Base-by-base conservation (phyloP, 208 protist species). In the Blastocrithidia nonstop region DNA sequence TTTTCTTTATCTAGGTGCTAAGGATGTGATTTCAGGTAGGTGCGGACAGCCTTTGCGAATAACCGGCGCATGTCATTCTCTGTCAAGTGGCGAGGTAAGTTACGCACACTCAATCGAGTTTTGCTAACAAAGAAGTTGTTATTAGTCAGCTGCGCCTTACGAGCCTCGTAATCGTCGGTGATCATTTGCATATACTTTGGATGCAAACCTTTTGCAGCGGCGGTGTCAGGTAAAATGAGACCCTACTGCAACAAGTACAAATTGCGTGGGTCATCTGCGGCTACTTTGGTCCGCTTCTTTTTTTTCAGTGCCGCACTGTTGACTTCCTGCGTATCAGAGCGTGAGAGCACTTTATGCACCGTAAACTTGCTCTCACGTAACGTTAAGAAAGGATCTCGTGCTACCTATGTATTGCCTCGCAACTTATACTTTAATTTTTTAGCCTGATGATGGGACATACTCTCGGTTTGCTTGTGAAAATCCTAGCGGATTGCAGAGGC, bases 91-190 rank as follows among this genome's bases (percentile, higher is more conserved):
- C 72, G 72, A 28, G 90, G 90, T 31, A 96, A 48, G 52, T 95
- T 94, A 21, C 83, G 83, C 46, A 96, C 69, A 52, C 70, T 88
- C 2, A 96, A 61, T 16, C 90, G 74, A 2, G 88, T 95, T 37
- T 55, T 75, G 47, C 85, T 94, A 28, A 96, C 77, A 49, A 90
- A 93, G 59, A 74, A 90, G 63, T 91, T 94, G 66, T 66, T 88
- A 53, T 94, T 81, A 13, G 64, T 61, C 25, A 94, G 69, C 59
- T 94, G 76, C 51, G 54, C 52, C 67, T 89, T 89, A 9, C 81
- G 72, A 11, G 61, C 48, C 50, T 80, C 71, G 52, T 88, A 91
- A 61, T 85, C 82, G n/a, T 79, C 50, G 37, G 74, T 50, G 56
- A 91, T 81, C 75, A 90, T 86, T 45, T 85, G 61, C 46, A 95